phyloP scores from a whole-genome alignment of 352 stramenopile genomes.

The Thalassiosira ordinaria region DNA sequence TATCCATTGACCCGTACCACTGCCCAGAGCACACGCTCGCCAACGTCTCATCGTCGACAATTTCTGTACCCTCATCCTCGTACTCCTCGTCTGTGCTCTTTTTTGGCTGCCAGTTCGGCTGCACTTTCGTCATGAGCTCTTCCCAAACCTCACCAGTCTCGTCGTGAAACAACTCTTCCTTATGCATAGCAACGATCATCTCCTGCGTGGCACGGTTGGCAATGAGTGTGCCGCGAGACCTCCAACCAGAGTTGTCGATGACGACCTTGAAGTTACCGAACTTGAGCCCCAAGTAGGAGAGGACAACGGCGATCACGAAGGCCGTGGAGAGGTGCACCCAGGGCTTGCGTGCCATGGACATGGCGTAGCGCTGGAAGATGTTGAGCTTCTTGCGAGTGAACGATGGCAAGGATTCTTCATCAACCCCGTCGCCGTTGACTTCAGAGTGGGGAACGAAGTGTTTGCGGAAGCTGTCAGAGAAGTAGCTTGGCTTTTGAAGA shows the following conservation, averaged over 20 bases:
- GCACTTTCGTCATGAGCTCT: slow-evolving; percentile 45
- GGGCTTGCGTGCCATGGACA: slow-evolving; percentile 30
- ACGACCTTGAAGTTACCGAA: slow-evolving; percentile 50
- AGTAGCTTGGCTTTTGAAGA: neutral
- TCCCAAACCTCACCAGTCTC: slow-evolving; percentile 34
- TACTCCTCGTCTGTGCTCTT: slow-evolving; percentile 2
- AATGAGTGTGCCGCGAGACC: slow-evolving; percentile 49
- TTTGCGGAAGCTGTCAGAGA: neutral
- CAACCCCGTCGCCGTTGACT: neutral
- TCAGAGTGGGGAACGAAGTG: slow-evolving; percentile 3
- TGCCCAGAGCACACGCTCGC: slow-evolving; percentile 34
- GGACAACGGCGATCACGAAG: slow-evolving; percentile 20
- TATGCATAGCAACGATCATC: slow-evolving; percentile 17
- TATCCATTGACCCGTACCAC: slow-evolving; percentile 7
- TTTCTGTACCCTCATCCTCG: neutral
- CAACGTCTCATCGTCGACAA: neutral
- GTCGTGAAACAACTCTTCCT: slow-evolving; percentile 31
- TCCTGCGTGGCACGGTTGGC: slow-evolving; percentile 47
- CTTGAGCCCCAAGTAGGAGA: slow-evolving; percentile 39
- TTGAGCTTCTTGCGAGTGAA: neutral
- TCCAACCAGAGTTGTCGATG: slow-evolving; percentile 55
- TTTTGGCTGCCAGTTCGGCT: slow-evolving; percentile 29
- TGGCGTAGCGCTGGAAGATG: neutral
- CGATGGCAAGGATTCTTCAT: too few species aligned
- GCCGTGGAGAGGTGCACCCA: slow-evolving; percentile 17